Base-by-base conservation (phyloP, 1,139 yeast species). In the Wickerhamomyces sp. region DNA sequence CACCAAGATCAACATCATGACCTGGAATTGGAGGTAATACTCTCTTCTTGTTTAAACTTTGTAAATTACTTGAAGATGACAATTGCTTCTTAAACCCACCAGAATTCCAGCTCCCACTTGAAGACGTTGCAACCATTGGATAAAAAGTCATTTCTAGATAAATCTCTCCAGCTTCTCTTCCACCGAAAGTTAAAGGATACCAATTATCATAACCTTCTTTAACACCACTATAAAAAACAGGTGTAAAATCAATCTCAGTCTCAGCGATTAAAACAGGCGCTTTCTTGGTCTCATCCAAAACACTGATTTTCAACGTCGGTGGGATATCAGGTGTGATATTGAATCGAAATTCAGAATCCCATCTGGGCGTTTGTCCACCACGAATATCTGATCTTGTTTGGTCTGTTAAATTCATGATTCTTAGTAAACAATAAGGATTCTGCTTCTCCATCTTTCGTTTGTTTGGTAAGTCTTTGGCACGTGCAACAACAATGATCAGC, bases 111-210 rank as follows among this genome's bases (percentile, higher is more conserved):
- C 36, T 37, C 5, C 14, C 13, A 6, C 41, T 34, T 14, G 40
- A 24, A 14, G 26, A 20, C 2, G 38, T 23, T 12, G 19, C 39
- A 27, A 28, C 36, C 14, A 70, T 59, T 0, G 96, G 93, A 54
- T 86, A 87, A 53, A 86, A 91, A 0, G 97, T 87, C 83, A 91
- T 81, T 53, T 91, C 97, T 36, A 93, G 62, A 57, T 81, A 89
- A 2, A 91, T 75, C 59, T 77, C 85, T 2, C 98, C 98, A 1
- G 96, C 96, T 37, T 84, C 76, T 49, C 78, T 73, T n/a, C 78
- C 81, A 38, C 75, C 76, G 52, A 75, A 75, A 25, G 67, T 64
- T 42, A 91, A 64, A 30, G 77, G 78, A 54, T 82, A 85, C 97
- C 97, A 89, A 25, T 71, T 70, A 55, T 93, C 97, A 51, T 74